Base-by-base conservation (phyloP, 129 eudicot genomes). In the Heracleum sosnowskyi region DNA sequence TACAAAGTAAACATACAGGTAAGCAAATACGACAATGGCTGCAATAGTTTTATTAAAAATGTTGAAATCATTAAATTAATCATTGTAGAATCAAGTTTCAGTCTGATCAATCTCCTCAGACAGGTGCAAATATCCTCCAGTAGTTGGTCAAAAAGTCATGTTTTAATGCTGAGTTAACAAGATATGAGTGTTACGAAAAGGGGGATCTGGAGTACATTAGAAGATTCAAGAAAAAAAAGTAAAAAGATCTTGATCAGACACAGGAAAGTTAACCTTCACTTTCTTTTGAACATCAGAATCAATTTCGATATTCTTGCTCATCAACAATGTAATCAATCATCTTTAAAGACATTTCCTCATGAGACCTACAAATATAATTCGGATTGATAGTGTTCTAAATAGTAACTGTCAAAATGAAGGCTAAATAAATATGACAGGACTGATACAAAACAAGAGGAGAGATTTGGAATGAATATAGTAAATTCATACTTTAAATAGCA, bases 241-340 rank as follows among this genome's bases (percentile, higher is more conserved):
- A 72, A 82, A 42, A 71, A 44, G 73, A 78, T 77, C 75, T 42
- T 28, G 24, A 77, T 53, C 47, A 26, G 29, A 81, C 28, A 45
- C 41, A n/a, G 47, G 62, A 33, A 70, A 66, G 49, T 69, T 75
- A 74, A 94, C 98, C 98, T 91, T 90, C 80, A 88, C 97, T 88
- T 84, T 91, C 80, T 84, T 89, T 31, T 85, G 88, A 85, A 77
- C 24, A 70, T 76, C 97, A 79, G 90, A 40, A 78, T 85, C 97
- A 44, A 94, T 90, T 64, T 94, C 97, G 12, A 94, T 94, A 86
- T 88, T 82, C n/a, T 82, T 94, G 97, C 84, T 91, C 96, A 84
- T 91, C 96, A 64, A 94, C 93, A 74, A 91, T 85, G 81, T 81
- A 79, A 71, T 91, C 96, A 40, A 94, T 88, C 93, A 91, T 83